Percentiles rank a stretch among this genome's conserved stretches.
Conservation (phyloP, 2,329 filamentous ascomycete species). For the Hypoxylon sp. region DNA sequence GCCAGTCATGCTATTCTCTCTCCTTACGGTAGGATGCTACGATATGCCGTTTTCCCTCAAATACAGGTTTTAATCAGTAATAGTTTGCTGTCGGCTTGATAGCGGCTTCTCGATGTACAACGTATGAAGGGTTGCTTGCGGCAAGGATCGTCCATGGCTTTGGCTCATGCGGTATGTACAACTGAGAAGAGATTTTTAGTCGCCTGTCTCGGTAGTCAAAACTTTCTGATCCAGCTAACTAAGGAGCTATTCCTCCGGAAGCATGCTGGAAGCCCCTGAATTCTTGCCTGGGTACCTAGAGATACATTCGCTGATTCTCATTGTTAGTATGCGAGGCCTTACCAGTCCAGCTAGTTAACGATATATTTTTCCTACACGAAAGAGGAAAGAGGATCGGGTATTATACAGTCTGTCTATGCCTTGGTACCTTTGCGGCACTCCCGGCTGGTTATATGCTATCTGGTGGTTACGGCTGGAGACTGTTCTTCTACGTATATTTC, state of each 20-base stretch:
- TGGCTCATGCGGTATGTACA: conserved; percentile 54
- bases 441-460: conserved; percentile 74
- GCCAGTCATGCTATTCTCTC: conserved; percentile 60
- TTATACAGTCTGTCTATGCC: conserved; percentile 72
- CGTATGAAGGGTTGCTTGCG: conserved; percentile 58
- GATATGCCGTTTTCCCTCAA: neutral
- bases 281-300: neutral
- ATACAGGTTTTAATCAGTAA: conserved; percentile 13
- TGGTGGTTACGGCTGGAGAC: conserved; percentile 70
- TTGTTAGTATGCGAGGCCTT: conserved; percentile 59
- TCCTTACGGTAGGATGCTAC: conserved; percentile 54
- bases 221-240: neutral
- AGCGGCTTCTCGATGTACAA: conserved; percentile 57
- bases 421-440: conserved; percentile 69
- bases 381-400: conserved; percentile 69
- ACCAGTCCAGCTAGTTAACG: conserved; percentile 62
- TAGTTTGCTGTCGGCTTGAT: conserved; percentile 61
- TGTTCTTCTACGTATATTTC: conserved; percentile 74
- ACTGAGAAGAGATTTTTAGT: neutral
- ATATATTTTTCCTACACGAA: conserved; percentile 64
- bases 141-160: conserved; percentile 59
- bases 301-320: neutral
- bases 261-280: neutral
- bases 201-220: neutral
- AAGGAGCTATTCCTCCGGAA: neutral